phyloP scores from a whole-genome alignment of 148 eudicot genomes.

The Fagopyrum homotropicum region DNA sequence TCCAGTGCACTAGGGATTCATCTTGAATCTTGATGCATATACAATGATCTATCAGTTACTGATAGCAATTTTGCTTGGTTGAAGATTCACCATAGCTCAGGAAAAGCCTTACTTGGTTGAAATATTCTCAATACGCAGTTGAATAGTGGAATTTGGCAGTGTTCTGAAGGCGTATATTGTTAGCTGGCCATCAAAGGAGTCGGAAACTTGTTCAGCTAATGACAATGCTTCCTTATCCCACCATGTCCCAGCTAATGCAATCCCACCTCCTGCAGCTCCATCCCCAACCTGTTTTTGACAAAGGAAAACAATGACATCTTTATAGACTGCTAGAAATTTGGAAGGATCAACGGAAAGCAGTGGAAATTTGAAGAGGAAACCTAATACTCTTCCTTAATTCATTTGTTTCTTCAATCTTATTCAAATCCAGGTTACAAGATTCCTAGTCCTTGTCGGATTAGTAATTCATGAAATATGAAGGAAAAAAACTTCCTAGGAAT shows the following conservation, averaged over 20 bases:
- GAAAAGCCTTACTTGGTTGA: constrained; percentile 61
- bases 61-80: not conserved
- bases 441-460: too few species aligned
- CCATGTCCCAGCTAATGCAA: constrained; percentile 62
- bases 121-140: constrained; percentile 80
- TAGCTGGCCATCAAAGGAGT: constrained; percentile 64
- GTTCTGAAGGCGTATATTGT: constrained; percentile 81
- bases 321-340: too few species aligned
- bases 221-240: constrained; percentile 82
- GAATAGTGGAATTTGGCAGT: constrained; percentile 47
- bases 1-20: not conserved
- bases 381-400: too few species aligned
- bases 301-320: not conserved
- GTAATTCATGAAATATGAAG: too few species aligned
- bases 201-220: constrained; percentile 55
- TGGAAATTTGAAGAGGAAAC: too few species aligned
- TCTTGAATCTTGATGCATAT: not conserved
- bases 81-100: not conserved
- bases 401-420: too few species aligned
- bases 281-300: constrained; percentile 56
- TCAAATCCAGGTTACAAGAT: too few species aligned
- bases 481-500: too few species aligned
- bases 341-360: too few species aligned
- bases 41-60: not conserved
- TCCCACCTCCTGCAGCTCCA: constrained; percentile 95